These are phyloP conservation scores for Nicotiana undulata DNA, from an alignment of 257 asterid species.

Conservation along the genomic window DNA sequence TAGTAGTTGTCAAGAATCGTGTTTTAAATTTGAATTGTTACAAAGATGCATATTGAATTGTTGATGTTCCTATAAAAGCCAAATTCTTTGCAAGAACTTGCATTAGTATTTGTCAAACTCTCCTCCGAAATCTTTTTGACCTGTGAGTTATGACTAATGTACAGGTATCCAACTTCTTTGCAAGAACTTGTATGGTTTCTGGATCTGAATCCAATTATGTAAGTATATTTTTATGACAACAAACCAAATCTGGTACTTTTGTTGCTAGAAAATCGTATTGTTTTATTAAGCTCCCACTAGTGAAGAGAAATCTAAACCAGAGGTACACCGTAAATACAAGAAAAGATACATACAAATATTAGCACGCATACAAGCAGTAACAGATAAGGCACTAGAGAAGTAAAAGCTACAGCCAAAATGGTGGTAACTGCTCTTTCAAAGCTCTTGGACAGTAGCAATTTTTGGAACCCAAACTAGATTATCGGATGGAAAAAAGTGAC, in stretches of 20 bases:
- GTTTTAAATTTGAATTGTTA: neutral
- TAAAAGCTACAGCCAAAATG: too few species aligned
- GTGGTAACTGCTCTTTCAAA: neutral
- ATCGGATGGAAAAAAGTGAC: conserved; percentile 86
- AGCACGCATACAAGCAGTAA: too few species aligned
- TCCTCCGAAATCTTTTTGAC: neutral
- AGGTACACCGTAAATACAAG: too few species aligned
- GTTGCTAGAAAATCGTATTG: neutral
- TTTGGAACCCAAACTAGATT: conserved; percentile 47
- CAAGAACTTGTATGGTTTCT: too few species aligned
- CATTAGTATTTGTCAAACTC: neutral
- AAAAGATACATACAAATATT: too few species aligned
- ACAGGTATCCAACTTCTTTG: too few species aligned
- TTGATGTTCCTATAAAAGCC: neutral
- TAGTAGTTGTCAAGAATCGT: neutral
- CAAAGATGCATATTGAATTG: neutral
- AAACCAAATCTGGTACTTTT: neutral
- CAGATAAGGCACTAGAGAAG: too few species aligned
- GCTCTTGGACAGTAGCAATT: neutral
- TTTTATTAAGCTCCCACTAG: neutral
- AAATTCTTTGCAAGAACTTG: neutral
- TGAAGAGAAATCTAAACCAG: neutral
- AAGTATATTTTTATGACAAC: neutral
- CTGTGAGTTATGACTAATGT: too few species aligned
- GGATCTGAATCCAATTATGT: too few species aligned